phyloP scores from a whole-genome alignment of 306 rosid species.

The Sechiopsis laciniata region DNA sequence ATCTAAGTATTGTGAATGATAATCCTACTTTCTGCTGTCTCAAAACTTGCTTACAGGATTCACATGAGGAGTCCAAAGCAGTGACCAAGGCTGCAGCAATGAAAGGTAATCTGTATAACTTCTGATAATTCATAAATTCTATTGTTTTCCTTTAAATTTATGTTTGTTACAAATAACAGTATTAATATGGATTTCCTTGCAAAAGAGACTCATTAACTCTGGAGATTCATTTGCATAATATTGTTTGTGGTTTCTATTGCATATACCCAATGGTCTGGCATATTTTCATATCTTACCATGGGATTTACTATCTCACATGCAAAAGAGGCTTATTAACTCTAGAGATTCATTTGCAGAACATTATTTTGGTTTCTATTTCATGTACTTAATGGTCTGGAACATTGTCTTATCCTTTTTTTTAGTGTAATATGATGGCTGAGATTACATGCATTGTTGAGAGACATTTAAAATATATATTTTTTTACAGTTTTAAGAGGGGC shows the following conservation, averaged over 20 bases:
- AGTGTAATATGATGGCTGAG: neutral
- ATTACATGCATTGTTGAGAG: neutral
- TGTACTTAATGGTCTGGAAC: no score
- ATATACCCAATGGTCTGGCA: neutral
- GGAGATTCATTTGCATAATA: no score
- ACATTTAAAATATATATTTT: neutral
- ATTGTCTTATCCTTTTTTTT: neutral
- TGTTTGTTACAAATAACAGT: neutral
- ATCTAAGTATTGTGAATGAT: neutral
- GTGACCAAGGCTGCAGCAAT: conserved; percentile 83
- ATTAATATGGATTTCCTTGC: neutral
- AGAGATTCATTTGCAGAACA: neutral
- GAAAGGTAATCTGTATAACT: conserved; percentile 52
- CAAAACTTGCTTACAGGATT: conserved; percentile 43
- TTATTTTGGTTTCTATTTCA: no score
- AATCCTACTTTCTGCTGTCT: neutral
- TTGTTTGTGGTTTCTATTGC: no score
- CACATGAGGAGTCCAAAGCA: conserved; percentile 73
- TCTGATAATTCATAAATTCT: neutral
- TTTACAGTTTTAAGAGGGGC: no score
- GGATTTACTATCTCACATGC: neutral
- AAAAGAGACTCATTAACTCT: neutral
- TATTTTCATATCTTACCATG: neutral
- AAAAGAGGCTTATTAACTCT: neutral
- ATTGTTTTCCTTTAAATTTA: neutral